Base-by-base conservation (phyloP, 768 basidiomycete species). In the Paxillus involutus region DNA sequence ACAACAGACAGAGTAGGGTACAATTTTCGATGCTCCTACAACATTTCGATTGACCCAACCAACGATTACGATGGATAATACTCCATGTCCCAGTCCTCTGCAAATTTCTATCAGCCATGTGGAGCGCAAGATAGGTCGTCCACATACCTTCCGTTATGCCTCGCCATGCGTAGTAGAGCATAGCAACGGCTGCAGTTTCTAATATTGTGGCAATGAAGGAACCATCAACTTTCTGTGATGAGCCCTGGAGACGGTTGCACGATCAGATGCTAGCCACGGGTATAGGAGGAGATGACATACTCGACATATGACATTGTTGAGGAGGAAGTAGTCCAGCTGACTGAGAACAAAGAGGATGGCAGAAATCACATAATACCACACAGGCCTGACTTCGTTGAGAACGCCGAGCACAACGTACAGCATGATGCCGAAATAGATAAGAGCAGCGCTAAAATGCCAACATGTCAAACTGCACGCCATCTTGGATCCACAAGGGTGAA, bases 181-280 rank as follows among this genome's bases (percentile, higher is more conserved):
- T 72, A 11, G 75, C 80, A 1, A 96, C 83, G 0, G 88, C 73
- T 1, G 80, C 84, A 0, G 91, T 91, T 65, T 96, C 91, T 44
- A 96, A 75, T 5, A 94, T 49, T 0, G 95, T 95, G 1, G 91
- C 88, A 24, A 97, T 68, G 68, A 97, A 96, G 3, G 88, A 85
- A 5, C 91, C 91, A 71, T 98, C 96, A 17, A 97, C 74, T 68
- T 85, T 89, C 30, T 71, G 68, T 52, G 80, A 75, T 16, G 91
- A 77, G 21, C 81, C 83, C 82, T 88, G 56, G 52, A 49, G n/a
- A 62, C 41, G 24, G 53, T 56, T 29, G 40, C 39, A 16, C 6
- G 12, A 57, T 63, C 49, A 60, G 56, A 21, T 48, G 44, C 50
- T n/a, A 47, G 50, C 24, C 43, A 37, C 40, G 7, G 17, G 52